These are phyloP conservation scores for Septoria petroselini DNA, from an alignment of 2,329 filamentous ascomycete species.

Conservation along the genomic window DNA sequence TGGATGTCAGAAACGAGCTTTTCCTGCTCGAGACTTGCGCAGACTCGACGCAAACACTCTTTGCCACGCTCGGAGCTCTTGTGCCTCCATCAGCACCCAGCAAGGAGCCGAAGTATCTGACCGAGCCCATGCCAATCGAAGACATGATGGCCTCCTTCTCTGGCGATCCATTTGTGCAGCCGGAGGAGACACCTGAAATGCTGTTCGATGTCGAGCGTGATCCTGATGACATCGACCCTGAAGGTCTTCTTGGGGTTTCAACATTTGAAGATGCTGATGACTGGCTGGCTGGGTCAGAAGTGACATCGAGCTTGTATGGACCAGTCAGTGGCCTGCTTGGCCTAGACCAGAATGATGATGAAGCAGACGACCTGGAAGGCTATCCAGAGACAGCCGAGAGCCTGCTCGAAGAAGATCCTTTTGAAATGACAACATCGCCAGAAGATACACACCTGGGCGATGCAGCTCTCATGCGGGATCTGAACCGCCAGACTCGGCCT, in stretches of 20 bases:
- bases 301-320: slow-evolving; percentile 36
- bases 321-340: slow-evolving; percentile 34
- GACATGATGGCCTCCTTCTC: slow-evolving; percentile 89
- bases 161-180: slow-evolving; percentile 70
- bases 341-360: slow-evolving; percentile 26
- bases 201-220: slow-evolving; percentile 38
- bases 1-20: slow-evolving; percentile 81
- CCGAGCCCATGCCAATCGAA: slow-evolving; percentile 77
- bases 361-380: slow-evolving; percentile 23
- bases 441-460: slow-evolving; percentile 33
- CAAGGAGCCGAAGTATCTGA: slow-evolving; percentile 80
- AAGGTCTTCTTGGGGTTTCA: slow-evolving; percentile 32
- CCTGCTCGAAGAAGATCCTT: slow-evolving; percentile 40
- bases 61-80: slow-evolving; percentile 73
- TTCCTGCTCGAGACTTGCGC: slow-evolving; percentile 92
- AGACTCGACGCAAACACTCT: slow-evolving; percentile 91
- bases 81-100: slow-evolving; percentile 79
- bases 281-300: slow-evolving; percentile 38
- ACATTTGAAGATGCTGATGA: slow-evolving; percentile 38
- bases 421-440: slow-evolving; percentile 38
- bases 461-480: slow-evolving; percentile 33
- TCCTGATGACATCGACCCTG: slow-evolving; percentile 27
- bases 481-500: slow-evolving; percentile 32
- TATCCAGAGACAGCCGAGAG: slow-evolving; percentile 37
- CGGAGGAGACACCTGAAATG: slow-evolving; percentile 60